Evolutionary conservation across 2,329 filamentous ascomycete species (phyloP), one percentile per base, ranked within the genome.

Genomic region (Coniochaeta sp.): DNA sequence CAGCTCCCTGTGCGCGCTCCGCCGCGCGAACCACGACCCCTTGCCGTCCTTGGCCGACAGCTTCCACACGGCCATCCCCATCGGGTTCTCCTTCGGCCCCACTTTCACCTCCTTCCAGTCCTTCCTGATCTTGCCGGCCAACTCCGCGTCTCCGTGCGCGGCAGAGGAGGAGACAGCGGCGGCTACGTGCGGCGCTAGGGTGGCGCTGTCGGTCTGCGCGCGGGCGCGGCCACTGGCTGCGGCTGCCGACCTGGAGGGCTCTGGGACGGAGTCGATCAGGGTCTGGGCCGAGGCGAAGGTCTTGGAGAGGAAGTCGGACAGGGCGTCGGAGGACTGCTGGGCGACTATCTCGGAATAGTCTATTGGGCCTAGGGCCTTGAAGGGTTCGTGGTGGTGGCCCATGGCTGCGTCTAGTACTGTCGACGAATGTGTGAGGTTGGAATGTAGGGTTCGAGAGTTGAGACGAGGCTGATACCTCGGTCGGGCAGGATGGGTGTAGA

Each of bases 21-120:
- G 80, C 59, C 93, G 79, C 26, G 91, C 91, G 73, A 97, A 98
- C 93, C 93, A 98, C 8, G 89, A 81, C 2, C 93, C 93, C 64
- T 88, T 88, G 40, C 91, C 87, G 72, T 98, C 93, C 67, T 90
- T 88, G 2, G 88, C 85, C 0, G 81, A 77, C 62, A 95, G 81
- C 72, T 96, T 96, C 76, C 89, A 96, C 26, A 97, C 86, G 59
- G 80, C 81, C 63, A 97, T 87, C 0, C 82, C 86, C 9, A 91
- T 78, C 0, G 91, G 89, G 68, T 96, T 95, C 22, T 93, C 88
- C 65, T 81, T 86, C 3, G 83, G 74, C 47, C 81, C 85, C 59
- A 91, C 74, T 73, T 91, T 93, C 68, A 93, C 76, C 47, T 91
- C 89, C 72, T 96, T 96, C 92, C 93, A 97, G 73, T 91, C 84